Conservation (phyloP, 331 rosid genomes). For the Quercus phellos region DNA sequence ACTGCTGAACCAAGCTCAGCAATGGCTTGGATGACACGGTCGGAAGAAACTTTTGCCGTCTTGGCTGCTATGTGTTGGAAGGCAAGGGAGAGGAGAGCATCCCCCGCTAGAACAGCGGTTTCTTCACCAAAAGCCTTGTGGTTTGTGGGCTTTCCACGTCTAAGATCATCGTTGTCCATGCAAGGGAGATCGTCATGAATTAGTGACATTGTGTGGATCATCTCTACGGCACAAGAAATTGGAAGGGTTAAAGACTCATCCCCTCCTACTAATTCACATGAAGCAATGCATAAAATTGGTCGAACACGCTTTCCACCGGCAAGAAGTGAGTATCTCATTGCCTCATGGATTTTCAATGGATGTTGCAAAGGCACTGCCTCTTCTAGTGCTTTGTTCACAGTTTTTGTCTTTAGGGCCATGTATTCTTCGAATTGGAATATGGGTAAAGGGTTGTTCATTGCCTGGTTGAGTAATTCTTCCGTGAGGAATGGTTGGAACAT, state of each 20-base stretch:
- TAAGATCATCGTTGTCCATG: slow-evolving; percentile 33
- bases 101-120: slow-evolving; percentile 20
- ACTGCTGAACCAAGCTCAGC: slow-evolving; percentile 29
- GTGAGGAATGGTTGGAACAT: neutral
- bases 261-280: slow-evolving; percentile 40
- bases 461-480: neutral
- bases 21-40: slow-evolving; percentile 19
- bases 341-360: slow-evolving; percentile 24
- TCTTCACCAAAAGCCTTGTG: slow-evolving; percentile 39
- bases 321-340: slow-evolving; percentile 38
- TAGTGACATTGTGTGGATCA: slow-evolving; percentile 30
- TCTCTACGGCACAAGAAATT: slow-evolving; percentile 40
- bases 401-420: slow-evolving; percentile 20
- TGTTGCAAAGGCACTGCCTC: slow-evolving; percentile 28
- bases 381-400: slow-evolving; percentile 22
- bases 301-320: slow-evolving; percentile 26
- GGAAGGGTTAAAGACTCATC: slow-evolving; percentile 25
- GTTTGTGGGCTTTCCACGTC: slow-evolving; percentile 24
- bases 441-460: neutral
- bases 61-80: slow-evolving; percentile 25
- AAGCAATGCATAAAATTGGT: slow-evolving; percentile 30
- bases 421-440: slow-evolving; percentile 23
- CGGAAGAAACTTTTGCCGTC: slow-evolving; percentile 4
- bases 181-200: slow-evolving; percentile 46
- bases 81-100: slow-evolving; percentile 33